Conservation (phyloP, 2,329 filamentous ascomycete genomes). For the Neonectria punicea region DNA sequence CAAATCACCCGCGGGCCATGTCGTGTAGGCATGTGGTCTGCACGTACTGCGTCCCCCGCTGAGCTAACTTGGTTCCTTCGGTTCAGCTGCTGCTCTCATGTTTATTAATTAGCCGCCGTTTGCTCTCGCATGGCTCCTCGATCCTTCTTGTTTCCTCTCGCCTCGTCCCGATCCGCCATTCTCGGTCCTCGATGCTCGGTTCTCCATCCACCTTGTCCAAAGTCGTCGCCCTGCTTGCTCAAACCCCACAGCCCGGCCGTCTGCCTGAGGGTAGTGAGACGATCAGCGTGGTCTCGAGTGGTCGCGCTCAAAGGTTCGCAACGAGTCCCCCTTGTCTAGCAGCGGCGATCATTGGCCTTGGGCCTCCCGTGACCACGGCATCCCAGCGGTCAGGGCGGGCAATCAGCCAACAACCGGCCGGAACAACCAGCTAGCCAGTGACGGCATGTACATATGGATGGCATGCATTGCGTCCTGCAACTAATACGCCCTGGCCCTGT, state of each 20-base stretch:
- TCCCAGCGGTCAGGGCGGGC: constrained; percentile 40
- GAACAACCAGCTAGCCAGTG: constrained; percentile 39
- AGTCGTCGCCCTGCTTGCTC: constrained; percentile 25
- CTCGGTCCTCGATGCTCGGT: constrained; percentile 4
- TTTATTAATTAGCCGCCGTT: constrained; percentile 38
- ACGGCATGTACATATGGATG: constrained; percentile 46
- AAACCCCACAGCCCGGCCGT: constrained; percentile 26
- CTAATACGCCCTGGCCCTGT: constrained; percentile 41
- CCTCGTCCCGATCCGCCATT: constrained; percentile 9
- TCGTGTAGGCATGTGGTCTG: constrained; percentile 19
- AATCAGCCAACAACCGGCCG: constrained; percentile 26
- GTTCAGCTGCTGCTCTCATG: constrained; percentile 21
- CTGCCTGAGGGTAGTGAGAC: constrained; percentile 26
- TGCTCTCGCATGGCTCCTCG: constrained; percentile 17
- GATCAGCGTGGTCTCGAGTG: constrained; percentile 29
- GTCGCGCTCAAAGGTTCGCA: constrained; percentile 27
- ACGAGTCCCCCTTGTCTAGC: constrained; percentile 37
- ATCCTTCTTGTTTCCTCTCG: constrained; percentile 22
- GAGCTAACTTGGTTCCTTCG: constrained; percentile 24
- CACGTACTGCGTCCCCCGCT: constrained; percentile 23
- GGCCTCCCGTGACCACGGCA: constrained; percentile 41
- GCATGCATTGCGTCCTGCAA: constrained; percentile 48
- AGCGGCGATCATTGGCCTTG: constrained; percentile 41
- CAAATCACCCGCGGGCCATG: constrained; percentile 4
- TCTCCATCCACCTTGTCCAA: constrained; percentile 12